Evolutionary conservation across 2,329 filamentous ascomycete species (phyloP).

Genomic region (Fusarium sp.): DNA sequence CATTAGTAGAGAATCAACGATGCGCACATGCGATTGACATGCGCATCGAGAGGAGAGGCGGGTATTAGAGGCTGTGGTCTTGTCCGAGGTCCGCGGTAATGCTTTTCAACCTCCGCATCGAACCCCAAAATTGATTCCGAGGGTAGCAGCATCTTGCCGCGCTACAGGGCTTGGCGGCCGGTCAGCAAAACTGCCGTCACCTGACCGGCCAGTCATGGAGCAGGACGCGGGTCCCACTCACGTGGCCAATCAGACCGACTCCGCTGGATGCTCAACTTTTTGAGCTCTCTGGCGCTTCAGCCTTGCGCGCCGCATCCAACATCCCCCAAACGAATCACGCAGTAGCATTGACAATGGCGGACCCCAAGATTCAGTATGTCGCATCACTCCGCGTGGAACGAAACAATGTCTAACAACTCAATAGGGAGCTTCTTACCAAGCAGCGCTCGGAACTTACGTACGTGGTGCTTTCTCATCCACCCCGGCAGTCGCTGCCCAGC

Average conservation of each 20-base stretch:
- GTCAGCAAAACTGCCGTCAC: no score
- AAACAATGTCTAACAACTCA: slow-evolving; percentile 48
- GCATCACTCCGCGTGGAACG: neutral
- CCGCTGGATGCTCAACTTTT: slow-evolving; percentile 48
- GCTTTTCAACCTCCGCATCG: slow-evolving; percentile 51
- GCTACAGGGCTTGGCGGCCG: neutral
- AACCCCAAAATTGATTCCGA: slow-evolving; percentile 48
- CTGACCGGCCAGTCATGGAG: slow-evolving; percentile 8
- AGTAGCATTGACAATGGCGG: slow-evolving; percentile 66
- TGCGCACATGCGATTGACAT: slow-evolving; percentile 54
- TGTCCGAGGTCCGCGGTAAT: slow-evolving; percentile 50
- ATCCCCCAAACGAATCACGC: slow-evolving; percentile 32
- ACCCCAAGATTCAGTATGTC: slow-evolving; percentile 81
- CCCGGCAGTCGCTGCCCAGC: slow-evolving; percentile 29
- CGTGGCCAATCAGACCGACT: slow-evolving; percentile 24
- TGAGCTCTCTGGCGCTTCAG: slow-evolving; percentile 52
- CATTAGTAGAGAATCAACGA: slow-evolving; percentile 64
- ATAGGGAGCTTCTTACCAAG: slow-evolving; percentile 90
- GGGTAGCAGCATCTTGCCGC: slow-evolving; percentile 42
- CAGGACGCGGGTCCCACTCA: no score
- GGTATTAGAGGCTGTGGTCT: slow-evolving; percentile 33
- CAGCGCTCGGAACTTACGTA: slow-evolving; percentile 93
- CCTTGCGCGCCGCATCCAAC: slow-evolving; percentile 52
- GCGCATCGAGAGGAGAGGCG: slow-evolving; percentile 54
- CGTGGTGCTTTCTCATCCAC: slow-evolving; percentile 50